phyloP scores from a whole-genome alignment of 73 alveolate genomes.

The Paramecium caudatum region DNA sequence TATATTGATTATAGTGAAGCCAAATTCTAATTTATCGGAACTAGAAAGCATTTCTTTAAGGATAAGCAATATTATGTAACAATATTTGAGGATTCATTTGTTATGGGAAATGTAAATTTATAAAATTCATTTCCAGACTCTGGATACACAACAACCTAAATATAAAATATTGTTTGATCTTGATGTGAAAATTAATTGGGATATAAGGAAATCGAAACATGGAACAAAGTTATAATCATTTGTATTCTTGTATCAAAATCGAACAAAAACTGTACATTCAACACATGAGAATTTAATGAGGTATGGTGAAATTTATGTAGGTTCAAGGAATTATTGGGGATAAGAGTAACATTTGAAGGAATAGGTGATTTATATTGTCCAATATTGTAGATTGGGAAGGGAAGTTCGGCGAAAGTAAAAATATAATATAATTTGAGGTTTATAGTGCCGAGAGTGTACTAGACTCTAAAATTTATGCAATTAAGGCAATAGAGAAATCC shows the following conservation, averaged over 20 bases:
- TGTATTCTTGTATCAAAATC: not conserved
- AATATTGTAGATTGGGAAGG: slow-evolving; percentile 22
- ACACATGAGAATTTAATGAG: not conserved
- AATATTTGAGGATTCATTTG: slow-evolving; percentile 42
- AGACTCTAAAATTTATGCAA: not conserved
- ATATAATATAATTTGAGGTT: not conserved
- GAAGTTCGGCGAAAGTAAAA: slow-evolving; percentile 48
- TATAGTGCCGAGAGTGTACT: slow-evolving; percentile 21
- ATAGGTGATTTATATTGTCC: slow-evolving; percentile 42
- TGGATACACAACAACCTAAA: not conserved
- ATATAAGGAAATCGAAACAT: slow-evolving; percentile 1
- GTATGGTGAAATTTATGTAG: not conserved
- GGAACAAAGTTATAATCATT: not conserved
- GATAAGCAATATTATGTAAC: slow-evolving; percentile 40
- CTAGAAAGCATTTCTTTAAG: slow-evolving; percentile 36
- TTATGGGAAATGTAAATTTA: slow-evolving; percentile 29
- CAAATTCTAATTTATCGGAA: slow-evolving; percentile 36
- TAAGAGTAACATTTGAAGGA: slow-evolving; percentile 1
- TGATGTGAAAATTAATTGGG: not conserved
- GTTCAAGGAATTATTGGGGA: slow-evolving; percentile 6
- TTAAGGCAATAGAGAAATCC: slow-evolving; percentile 58
- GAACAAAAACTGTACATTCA: not conserved
- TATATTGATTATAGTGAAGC: slow-evolving; percentile 37
- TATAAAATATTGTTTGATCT: not conserved
- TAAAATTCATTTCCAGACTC: not conserved